phyloP scores from a whole-genome alignment of 2,329 filamentous ascomycete species.

The Escovopsis sp. region DNA sequence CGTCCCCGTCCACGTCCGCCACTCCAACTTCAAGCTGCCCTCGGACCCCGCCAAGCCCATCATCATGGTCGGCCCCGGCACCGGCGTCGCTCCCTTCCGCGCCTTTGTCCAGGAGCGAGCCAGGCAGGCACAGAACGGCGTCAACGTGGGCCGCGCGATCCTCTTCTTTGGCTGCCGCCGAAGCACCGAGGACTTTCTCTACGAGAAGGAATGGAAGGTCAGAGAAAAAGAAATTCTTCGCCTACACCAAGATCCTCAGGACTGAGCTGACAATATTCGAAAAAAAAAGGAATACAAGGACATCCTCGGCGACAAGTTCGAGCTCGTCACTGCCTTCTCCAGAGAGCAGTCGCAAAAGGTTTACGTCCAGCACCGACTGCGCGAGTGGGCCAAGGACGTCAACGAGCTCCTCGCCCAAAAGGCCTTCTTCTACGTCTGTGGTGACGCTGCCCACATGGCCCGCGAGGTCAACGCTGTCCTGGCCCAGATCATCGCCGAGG shows the following conservation, averaged over 20 bases:
- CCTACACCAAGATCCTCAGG: too few species aligned
- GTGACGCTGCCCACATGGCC: constrained; percentile 95
- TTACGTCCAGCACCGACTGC: constrained; percentile 88
- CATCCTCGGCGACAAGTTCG: constrained; percentile 73
- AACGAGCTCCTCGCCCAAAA: constrained; percentile 75
- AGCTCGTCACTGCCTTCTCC: constrained; percentile 91
- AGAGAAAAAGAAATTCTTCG: constrained; percentile 19
- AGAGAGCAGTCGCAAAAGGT: constrained; percentile 76
- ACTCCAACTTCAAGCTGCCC: constrained; percentile 98
- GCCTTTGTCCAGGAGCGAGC: constrained; percentile 90
- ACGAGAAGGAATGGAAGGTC: constrained; percentile 85
- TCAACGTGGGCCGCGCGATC: constrained; percentile 72
- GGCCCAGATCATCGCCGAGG: constrained; percentile 69
- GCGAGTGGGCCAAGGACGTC: constrained; percentile 69
- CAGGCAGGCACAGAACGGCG: constrained; percentile 63
- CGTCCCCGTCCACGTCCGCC: constrained; percentile 86
- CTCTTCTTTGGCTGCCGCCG: constrained; percentile 95
- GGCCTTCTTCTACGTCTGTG: constrained; percentile 95
- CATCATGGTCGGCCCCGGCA: constrained; percentile 93
- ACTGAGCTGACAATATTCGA: not conserved
- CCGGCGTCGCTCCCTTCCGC: constrained; percentile 91
- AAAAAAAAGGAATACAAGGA: constrained; percentile 59
- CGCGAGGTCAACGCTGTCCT: constrained; percentile 83
- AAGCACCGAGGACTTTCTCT: constrained; percentile 78
- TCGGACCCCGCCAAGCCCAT: constrained; percentile 88